A percentile compares a stretch with the other conserved stretches of the same genome.
These are phyloP conservation scores for Pichia thaimueangensis DNA, from an alignment of 805 yeast species.

Conservation along the genomic window DNA sequence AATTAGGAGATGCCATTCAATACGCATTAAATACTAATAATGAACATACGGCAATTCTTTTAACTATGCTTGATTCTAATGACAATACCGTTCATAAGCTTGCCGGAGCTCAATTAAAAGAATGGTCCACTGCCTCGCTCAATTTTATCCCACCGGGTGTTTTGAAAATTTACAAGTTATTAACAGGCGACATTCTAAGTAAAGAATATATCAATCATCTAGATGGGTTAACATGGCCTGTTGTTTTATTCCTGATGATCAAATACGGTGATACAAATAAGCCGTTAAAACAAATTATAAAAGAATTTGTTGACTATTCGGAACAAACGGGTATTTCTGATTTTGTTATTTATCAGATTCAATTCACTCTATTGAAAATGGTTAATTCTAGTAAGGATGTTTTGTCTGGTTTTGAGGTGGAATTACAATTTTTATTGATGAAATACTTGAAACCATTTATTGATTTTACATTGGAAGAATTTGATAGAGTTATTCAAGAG, in stretches of 20 bases:
- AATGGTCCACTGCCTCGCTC: constrained; percentile 49
- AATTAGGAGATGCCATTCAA: constrained; percentile 54
- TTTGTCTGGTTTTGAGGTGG: constrained; percentile 13
- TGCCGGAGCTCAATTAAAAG: constrained; percentile 56
- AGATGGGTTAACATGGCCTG: constrained; percentile 57
- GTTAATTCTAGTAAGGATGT: neutral
- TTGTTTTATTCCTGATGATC: constrained; percentile 51
- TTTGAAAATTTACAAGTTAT: constrained; percentile 54
- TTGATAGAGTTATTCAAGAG: constrained; percentile 20
- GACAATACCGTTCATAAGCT: constrained; percentile 47
- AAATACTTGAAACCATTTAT: constrained; percentile 23
- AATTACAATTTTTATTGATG: constrained; percentile 22
- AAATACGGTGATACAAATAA: constrained; percentile 52
- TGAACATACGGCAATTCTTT: constrained; percentile 60
- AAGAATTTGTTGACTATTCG: constrained; percentile 18
- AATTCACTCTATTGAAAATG: constrained; percentile 7
- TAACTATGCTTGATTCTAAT: constrained; percentile 68
- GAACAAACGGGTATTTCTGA: constrained; percentile 7
- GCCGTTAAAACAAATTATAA: constrained; percentile 28
- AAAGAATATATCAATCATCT: constrained; percentile 29
- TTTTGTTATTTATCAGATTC: constrained; percentile 10
- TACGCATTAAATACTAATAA: constrained; percentile 56
- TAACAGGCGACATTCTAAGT: constrained; percentile 45
- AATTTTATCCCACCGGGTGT: constrained; percentile 47
- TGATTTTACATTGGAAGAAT: constrained; percentile 5